Evolutionary conservation across 2,329 filamentous ascomycete species (phyloP).

Genomic region (Thelonectria blattea): DNA sequence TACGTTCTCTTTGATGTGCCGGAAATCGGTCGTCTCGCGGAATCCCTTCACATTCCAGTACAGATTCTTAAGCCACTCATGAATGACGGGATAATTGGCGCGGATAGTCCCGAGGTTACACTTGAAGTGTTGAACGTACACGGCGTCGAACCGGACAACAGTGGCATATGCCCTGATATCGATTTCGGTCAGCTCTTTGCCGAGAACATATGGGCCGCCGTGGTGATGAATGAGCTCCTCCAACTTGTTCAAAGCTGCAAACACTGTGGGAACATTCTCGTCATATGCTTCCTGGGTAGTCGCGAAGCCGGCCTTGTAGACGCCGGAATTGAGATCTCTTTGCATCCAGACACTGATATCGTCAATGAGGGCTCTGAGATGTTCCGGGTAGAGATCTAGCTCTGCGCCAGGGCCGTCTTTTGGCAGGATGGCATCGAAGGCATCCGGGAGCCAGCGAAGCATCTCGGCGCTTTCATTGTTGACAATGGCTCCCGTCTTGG

Average conservation of each 20-base stretch:
- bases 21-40: constrained; percentile 66
- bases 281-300: constrained; percentile 70
- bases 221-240: constrained; percentile 59
- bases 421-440: constrained; percentile 67
- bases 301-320: constrained; percentile 68
- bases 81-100: constrained; percentile 68
- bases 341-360: constrained; percentile 72
- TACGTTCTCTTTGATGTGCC: constrained; percentile 69
- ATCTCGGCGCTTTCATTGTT: constrained; percentile 85
- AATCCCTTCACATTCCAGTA: constrained; percentile 68
- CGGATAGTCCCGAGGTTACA: constrained; percentile 70
- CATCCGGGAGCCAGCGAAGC: constrained; percentile 82
- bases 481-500: constrained; percentile 71
- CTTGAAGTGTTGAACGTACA: constrained; percentile 71
- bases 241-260: constrained; percentile 67
- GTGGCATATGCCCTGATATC: constrained; percentile 72
- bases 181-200: constrained; percentile 68
- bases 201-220: constrained; percentile 65
- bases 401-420: constrained; percentile 46
- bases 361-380: constrained; percentile 63
- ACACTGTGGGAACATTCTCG: constrained; percentile 64
- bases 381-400: constrained; percentile 61
- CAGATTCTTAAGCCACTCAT: constrained; percentile 70
- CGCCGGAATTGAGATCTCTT: constrained; percentile 53
- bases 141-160: constrained; percentile 69